These are phyloP conservation scores for Backusella liffmaniae DNA, from an alignment of 192 early-diverging fungal species.

Conservation along the genomic window DNA sequence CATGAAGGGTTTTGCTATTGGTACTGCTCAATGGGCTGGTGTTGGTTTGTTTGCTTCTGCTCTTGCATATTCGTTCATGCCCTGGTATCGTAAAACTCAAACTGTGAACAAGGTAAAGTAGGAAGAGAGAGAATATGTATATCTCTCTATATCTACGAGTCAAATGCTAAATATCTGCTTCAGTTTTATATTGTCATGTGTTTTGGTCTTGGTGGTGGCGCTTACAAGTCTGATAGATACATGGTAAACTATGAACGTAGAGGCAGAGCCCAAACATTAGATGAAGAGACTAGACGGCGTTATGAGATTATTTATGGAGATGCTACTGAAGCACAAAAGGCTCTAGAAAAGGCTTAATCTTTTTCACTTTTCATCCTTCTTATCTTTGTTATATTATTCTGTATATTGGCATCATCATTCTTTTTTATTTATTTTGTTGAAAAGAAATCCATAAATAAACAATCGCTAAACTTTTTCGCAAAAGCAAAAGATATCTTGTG, in stretches of 20 bases:
- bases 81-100: constrained; percentile 33
- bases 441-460: neutral
- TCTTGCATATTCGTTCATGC: constrained; percentile 22
- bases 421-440: constrained; percentile 6
- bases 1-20: constrained; percentile 44
- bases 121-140: neutral
- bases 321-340: constrained; percentile 9
- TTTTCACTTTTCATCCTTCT: neutral
- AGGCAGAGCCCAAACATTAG: constrained; percentile 32
- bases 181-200: constrained; percentile 45
- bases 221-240: constrained; percentile 39
- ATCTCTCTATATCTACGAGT: neutral
- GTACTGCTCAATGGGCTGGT: constrained; percentile 36
- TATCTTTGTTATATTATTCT: neutral
- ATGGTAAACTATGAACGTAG: constrained; percentile 41
- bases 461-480: neutral
- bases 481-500: neutral
- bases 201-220: constrained; percentile 38
- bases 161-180: neutral
- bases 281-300: constrained; percentile 25
- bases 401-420: neutral
- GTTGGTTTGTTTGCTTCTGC: constrained; percentile 35
- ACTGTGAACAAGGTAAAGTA: constrained; percentile 36
- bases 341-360: neutral
- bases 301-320: constrained; percentile 36